These are phyloP conservation scores for Asparagopsis taxiformis DNA, from an alignment of 31 red algal species.

Conservation along the genomic window DNA sequence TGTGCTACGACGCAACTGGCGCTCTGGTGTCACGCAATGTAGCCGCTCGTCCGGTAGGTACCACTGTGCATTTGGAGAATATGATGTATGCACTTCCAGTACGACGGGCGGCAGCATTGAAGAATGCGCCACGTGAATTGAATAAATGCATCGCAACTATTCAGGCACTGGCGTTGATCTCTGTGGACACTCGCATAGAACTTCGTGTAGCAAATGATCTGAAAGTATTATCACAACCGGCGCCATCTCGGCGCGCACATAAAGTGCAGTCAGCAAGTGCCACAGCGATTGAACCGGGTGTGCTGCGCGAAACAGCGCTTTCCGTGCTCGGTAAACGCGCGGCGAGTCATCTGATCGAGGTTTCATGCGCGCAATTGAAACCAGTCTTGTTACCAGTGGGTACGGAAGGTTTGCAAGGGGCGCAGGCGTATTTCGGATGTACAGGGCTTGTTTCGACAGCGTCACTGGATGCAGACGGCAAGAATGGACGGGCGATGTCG, in stretches of 20 bases:
- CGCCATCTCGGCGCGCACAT: not conserved
- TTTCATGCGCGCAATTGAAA: constrained; percentile 17
- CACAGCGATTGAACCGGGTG: constrained; percentile 1
- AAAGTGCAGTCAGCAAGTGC: not conserved
- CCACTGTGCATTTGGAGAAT: constrained; percentile 67
- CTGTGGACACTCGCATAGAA: constrained; percentile 41
- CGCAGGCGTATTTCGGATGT: constrained; percentile 21
- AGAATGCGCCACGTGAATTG: constrained; percentile 47
- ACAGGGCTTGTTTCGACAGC: constrained; percentile 63
- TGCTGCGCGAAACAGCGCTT: constrained; percentile 17
- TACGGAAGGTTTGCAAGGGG: not conserved
- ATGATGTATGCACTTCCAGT: constrained; percentile 81
- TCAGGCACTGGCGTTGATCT: constrained; percentile 64
- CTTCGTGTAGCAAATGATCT: constrained; percentile 44
- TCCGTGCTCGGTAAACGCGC: constrained; percentile 29
- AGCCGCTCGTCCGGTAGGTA: constrained; percentile 61
- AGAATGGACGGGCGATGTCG: constrained; percentile 58
- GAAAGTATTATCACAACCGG: constrained; percentile 19
- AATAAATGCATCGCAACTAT: constrained; percentile 42
- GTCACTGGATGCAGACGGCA: constrained; percentile 40
- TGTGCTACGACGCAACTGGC: constrained; percentile 28
- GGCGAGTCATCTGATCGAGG: constrained; percentile 16
- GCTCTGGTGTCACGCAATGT: constrained; percentile 5
- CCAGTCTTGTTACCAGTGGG: constrained; percentile 5
- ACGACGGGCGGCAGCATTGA: constrained; percentile 49